A percentile compares a stretch with the other conserved stretches of the same genome.
phyloP scores from a whole-genome alignment of 2,329 filamentous ascomycete genomes.

The Gliomastix tumulicola region DNA sequence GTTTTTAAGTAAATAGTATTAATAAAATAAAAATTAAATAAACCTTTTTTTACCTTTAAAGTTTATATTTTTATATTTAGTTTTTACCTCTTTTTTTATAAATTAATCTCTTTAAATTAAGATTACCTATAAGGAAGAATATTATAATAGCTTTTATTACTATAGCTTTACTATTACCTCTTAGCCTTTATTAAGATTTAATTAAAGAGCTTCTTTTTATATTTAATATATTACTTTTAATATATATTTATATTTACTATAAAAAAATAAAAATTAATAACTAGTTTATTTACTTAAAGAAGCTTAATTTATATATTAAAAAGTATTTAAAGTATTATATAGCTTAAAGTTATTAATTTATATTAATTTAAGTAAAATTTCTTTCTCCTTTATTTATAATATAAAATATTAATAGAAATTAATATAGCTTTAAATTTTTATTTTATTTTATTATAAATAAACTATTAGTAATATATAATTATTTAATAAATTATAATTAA shows the following conservation, averaged over 20 bases:
- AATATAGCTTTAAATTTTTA: neutral
- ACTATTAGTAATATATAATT: neutral
- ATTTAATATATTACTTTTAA: neutral
- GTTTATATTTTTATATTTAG: neutral
- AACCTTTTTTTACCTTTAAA: neutral
- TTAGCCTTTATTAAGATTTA: neutral
- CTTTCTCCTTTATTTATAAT: neutral
- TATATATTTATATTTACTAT: neutral
- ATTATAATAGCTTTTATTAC: neutral
- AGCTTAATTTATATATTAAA: neutral
- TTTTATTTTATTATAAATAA: neutral
- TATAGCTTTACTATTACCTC: neutral
- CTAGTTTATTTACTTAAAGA: neutral
- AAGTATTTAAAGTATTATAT: neutral
- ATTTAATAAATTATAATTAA: neutral
- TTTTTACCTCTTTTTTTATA: neutral
- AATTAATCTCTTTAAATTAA: neutral
- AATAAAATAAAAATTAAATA: neutral
- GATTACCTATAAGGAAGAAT: neutral
- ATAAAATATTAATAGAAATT: neutral
- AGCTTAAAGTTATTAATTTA: neutral
- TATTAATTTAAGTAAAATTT: constrained; percentile 1
- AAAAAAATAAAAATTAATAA: neutral
- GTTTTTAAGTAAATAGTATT: neutral
- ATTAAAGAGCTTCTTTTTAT: neutral